phyloP scores from a whole-genome alignment of 2,329 filamentous ascomycete species.

The Xylariaceae sp. region DNA sequence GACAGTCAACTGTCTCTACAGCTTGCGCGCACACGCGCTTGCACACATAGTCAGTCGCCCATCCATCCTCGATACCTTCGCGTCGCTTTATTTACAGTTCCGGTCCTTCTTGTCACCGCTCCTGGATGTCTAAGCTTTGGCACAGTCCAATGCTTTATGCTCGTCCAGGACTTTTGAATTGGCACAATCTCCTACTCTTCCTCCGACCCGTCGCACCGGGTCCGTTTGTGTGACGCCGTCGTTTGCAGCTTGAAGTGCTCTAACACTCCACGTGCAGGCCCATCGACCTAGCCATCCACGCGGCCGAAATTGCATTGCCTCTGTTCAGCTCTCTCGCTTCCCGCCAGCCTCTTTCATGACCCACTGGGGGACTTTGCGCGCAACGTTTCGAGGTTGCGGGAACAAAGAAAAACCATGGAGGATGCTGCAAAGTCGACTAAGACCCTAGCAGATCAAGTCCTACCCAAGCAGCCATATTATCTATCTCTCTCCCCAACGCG shows the following conservation, averaged over 20 bases:
- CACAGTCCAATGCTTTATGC: too few species aligned
- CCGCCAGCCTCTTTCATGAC: slow-evolving; percentile 29
- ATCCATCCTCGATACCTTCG: not conserved
- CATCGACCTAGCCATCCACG: not conserved
- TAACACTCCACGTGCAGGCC: slow-evolving; percentile 3
- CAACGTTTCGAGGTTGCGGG: slow-evolving; percentile 33
- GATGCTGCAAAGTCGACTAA: slow-evolving; percentile 57
- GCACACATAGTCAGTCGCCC: slow-evolving; percentile 7
- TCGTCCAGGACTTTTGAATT: not conserved
- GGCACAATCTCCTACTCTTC: not conserved
- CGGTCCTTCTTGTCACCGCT: not conserved
- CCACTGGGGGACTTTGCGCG: slow-evolving; percentile 26
- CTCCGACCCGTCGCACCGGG: slow-evolving; percentile 10
- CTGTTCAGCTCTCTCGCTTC: slow-evolving; percentile 2
- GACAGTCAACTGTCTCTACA: not conserved
- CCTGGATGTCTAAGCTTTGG: too few species aligned
- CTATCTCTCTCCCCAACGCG: slow-evolving; percentile 48
- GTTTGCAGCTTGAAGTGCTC: too few species aligned
- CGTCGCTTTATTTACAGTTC: not conserved
- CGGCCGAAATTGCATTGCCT: too few species aligned
- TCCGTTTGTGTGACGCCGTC: too few species aligned
- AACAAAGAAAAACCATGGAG: slow-evolving; percentile 48
- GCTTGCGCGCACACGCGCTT: slow-evolving; percentile 5
- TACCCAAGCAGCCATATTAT: slow-evolving; percentile 51
- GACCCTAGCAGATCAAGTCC: slow-evolving; percentile 49